These are phyloP conservation scores for Chalciporus pseudorubinellus DNA, from an alignment of 768 basidiomycete species.

Conservation along the genomic window DNA sequence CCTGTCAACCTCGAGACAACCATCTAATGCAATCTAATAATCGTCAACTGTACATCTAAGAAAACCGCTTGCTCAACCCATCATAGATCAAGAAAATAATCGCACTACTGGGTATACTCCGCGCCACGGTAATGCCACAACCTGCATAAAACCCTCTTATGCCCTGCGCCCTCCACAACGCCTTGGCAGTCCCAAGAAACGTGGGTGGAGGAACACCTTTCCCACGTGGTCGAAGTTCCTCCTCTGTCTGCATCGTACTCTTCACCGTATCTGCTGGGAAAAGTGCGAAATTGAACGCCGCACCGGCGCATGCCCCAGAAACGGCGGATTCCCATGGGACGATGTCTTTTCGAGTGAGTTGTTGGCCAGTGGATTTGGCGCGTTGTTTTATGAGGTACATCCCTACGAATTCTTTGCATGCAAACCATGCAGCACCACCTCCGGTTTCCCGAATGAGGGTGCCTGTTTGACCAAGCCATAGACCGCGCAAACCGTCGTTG, in stretches of 20 bases:
- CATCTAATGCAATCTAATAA: neutral
- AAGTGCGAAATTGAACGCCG: slow-evolving; percentile 80
- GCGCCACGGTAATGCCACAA: slow-evolving; percentile 84
- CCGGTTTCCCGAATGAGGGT: slow-evolving; percentile 93
- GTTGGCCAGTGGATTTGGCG: slow-evolving; percentile 19
- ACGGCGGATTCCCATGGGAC: slow-evolving; percentile 79
- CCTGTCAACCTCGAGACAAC: slow-evolving; percentile 1
- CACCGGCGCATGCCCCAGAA: slow-evolving; percentile 83
- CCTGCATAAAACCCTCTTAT: slow-evolving; percentile 87
- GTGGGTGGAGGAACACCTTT: slow-evolving; percentile 34
- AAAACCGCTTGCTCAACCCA: slow-evolving; percentile 57
- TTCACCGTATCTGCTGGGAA: slow-evolving; percentile 97
- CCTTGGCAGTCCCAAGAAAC: slow-evolving; percentile 57
- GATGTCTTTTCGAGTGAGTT: slow-evolving; percentile 46
- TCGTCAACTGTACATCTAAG: slow-evolving; percentile 19
- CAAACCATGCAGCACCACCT: slow-evolving; percentile 89
- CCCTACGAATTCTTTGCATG: slow-evolving; percentile 77
- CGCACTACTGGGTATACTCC: slow-evolving; percentile 86
- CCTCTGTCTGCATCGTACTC: slow-evolving; percentile 91
- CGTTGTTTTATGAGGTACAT: slow-evolving; percentile 56
- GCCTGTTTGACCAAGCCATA: slow-evolving; percentile 97
- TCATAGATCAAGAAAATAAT: slow-evolving; percentile 94
- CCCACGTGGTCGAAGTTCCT: slow-evolving; percentile 67
- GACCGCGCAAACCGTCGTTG: slow-evolving; percentile 69
- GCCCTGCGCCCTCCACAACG: slow-evolving; percentile 75